These are phyloP conservation scores for Phoenix dactylifera DNA, from an alignment of 176 grass and related monocot species.

Conservation along the genomic window DNA sequence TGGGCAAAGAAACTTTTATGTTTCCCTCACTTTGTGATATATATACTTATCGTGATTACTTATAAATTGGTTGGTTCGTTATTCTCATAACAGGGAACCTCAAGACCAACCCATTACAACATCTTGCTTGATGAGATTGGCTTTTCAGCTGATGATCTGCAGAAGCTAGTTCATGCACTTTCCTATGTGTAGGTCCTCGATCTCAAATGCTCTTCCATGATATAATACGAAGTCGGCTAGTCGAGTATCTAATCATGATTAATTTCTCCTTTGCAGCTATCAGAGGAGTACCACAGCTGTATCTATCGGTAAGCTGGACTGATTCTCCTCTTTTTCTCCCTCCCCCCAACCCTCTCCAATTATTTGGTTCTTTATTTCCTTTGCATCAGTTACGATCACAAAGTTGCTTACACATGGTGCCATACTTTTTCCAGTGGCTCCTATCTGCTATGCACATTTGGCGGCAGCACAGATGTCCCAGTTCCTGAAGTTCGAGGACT, in stretches of 20 bases:
- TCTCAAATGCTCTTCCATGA: background rate
- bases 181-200: slow-evolving; percentile 42
- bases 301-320: slow-evolving; percentile 32
- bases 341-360: background rate
- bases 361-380: background rate
- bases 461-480: slow-evolving; percentile 41
- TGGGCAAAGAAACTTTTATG: too few species aligned
- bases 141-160: slow-evolving; percentile 38
- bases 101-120: slow-evolving; percentile 58
- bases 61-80: background rate
- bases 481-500: slow-evolving; percentile 36
- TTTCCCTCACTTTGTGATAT: too few species aligned
- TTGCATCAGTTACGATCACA: too few species aligned
- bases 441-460: slow-evolving; percentile 45
- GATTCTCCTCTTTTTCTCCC: background rate
- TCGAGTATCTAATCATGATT: background rate
- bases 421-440: slow-evolving; percentile 33
- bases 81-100: slow-evolving; percentile 33
- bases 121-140: slow-evolving; percentile 54
- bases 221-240: background rate
- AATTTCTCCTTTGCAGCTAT: slow-evolving; percentile 17
- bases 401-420: too few species aligned
- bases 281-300: slow-evolving; percentile 58
- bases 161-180: slow-evolving; percentile 50
- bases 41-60: background rate